Conservation (phyloP, 495 filamentous ascomycete species). For the Tuber calosporum region DNA sequence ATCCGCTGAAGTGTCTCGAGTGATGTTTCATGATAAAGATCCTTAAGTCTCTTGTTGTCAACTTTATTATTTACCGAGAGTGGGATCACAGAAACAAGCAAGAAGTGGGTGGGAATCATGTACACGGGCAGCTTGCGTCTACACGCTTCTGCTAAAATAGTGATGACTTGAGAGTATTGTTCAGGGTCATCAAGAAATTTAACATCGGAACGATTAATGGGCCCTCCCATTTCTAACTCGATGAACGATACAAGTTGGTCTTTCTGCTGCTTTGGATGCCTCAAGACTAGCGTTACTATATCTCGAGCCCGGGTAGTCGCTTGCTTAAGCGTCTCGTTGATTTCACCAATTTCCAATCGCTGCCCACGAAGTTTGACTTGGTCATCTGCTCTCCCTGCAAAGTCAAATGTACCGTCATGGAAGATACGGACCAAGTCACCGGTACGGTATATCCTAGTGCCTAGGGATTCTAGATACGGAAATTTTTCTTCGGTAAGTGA, state of each 20-base stretch:
- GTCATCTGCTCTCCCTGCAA: slow-evolving; percentile 68
- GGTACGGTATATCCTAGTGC: slow-evolving; percentile 61
- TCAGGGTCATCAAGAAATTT: slow-evolving; percentile 41
- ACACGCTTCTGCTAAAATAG: slow-evolving; percentile 50
- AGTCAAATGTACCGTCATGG: slow-evolving; percentile 63
- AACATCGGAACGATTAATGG: slow-evolving; percentile 19
- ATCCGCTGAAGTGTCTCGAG: slow-evolving; percentile 53
- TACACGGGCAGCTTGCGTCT: slow-evolving; percentile 57
- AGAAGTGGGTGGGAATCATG: slow-evolving; percentile 69
- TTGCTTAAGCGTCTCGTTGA: slow-evolving; percentile 58
- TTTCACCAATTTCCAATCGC: slow-evolving; percentile 68
- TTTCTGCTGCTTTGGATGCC: slow-evolving; percentile 55
- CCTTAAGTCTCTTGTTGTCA: slow-evolving; percentile 55
- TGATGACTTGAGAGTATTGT: slow-evolving; percentile 27
- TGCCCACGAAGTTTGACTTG: slow-evolving; percentile 76
- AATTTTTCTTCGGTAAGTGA: slow-evolving; percentile 61
- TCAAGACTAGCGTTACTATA: slow-evolving; percentile 60
- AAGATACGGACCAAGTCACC: slow-evolving; percentile 70
- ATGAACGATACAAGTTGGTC: slow-evolving; percentile 66
- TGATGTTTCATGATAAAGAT: slow-evolving; percentile 54
- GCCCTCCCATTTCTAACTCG: slow-evolving; percentile 38
- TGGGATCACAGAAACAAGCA: slow-evolving; percentile 58
- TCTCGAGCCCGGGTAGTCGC: slow-evolving; percentile 48
- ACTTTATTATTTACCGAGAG: slow-evolving; percentile 69
- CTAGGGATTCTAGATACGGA: slow-evolving; percentile 49